Evolutionary conservation across 2,329 filamentous ascomycete genomes (phyloP), one percentile per base, ranked within the genome.

Genomic region (Leptographium galeiforme): DNA sequence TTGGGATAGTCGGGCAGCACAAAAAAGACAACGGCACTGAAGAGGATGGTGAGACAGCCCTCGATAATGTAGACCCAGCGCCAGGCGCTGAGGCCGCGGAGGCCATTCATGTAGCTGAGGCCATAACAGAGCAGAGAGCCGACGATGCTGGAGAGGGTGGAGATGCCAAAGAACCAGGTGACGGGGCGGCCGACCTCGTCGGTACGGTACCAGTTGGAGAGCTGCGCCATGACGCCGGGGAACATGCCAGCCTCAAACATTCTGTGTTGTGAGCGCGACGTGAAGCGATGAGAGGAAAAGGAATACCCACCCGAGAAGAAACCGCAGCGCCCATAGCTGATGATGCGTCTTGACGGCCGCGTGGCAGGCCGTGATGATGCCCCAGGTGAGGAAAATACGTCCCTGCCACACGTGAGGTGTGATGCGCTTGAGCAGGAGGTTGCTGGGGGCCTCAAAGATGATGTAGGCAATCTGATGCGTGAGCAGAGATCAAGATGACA

Each of bases 381-480:
- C 79, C 80, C 79, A 84, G 1, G 71, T 61, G 11, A 72, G 67
- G 0, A 78, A 76, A 41, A 84, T 66, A 2, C 74, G 67, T 0
- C 80, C 75, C 3, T 84, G 65, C 79, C 79, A 83, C 48, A 82
- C 68, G 52, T 70, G 74, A 0, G 79, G 79, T 0, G 76, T 79
- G 8, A 78, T 66, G 48, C 75, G 78, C 61, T 83, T 84, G 49
- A 85, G 66, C 16, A 84, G 68, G 0, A 85, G 67, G 60, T 84
- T 84, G 57, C 76, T 79, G 5, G 81, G 81, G 8, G 84, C 65
- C 60, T 84, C 80, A 84, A 2, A 79, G 77, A 8, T 78, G 75
- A 64, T 84, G 85, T 61, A 82, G 84, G 3, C 44, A 19, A 57
- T 55, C 46, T 56, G 39, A 38, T 34, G 8, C 13, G 45, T 43